Conservation (phyloP, 1,284 basidiomycete species). For the Xerocomus cyaneibrunnescens region DNA sequence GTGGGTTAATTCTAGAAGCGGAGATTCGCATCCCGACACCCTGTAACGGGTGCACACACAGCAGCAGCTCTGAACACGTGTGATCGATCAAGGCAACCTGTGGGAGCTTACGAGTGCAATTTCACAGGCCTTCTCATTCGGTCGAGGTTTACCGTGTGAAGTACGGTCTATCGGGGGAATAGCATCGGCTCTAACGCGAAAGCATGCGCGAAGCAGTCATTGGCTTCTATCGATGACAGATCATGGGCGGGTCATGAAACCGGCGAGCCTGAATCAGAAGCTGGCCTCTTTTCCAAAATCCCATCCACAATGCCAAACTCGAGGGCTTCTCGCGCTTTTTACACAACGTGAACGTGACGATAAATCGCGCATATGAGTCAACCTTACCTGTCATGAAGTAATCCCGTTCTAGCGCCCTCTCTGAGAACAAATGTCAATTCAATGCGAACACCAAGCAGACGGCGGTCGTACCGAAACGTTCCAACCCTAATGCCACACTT, state of each 20-base stretch:
- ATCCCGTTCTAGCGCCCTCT: slow-evolving; percentile 86
- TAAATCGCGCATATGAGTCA: slow-evolving; percentile 15
- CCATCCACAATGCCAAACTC: slow-evolving; percentile 91
- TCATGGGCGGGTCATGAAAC: slow-evolving; percentile 19
- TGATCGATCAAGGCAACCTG: slow-evolving; percentile 16
- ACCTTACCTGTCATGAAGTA: slow-evolving; percentile 87
- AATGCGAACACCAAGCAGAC: slow-evolving; percentile 9
- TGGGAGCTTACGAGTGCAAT: slow-evolving; percentile 19
- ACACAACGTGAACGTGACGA: slow-evolving; percentile 22
- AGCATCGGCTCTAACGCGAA: slow-evolving; percentile 5
- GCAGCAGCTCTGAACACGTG: slow-evolving; percentile 25
- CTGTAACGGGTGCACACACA: slow-evolving; percentile 10
- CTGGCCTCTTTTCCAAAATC: slow-evolving; percentile 74
- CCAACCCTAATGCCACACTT: slow-evolving; percentile 57
- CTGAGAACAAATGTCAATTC: slow-evolving; percentile 43
- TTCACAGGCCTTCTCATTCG: slow-evolving; percentile 20
- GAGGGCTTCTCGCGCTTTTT: slow-evolving; percentile 77
- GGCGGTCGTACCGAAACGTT: slow-evolving; percentile 70
- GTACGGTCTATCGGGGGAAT: slow-evolving; percentile 5
- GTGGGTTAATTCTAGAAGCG: slow-evolving; percentile 25
- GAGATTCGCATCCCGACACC: slow-evolving; percentile 27
- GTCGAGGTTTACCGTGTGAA: not conserved
- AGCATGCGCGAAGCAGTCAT: slow-evolving; percentile 10
- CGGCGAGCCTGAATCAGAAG: slow-evolving; percentile 36
- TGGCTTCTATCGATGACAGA: slow-evolving; percentile 9